Base-by-base conservation (phyloP, 768 basidiomycete genomes). In the Neoboletus magnificus region DNA sequence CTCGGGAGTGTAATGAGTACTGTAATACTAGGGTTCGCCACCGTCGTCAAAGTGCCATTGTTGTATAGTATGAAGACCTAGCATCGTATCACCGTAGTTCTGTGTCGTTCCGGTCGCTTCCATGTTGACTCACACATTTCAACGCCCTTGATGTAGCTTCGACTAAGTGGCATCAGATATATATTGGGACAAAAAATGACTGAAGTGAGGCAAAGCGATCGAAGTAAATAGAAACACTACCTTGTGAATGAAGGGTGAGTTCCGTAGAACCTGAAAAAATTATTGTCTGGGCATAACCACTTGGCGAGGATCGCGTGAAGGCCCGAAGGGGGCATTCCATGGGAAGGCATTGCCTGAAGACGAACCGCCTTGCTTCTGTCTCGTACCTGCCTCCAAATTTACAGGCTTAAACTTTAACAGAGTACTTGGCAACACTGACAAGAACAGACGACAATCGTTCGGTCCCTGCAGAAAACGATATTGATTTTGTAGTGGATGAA, bases 41-140 rank as follows among this genome's bases (percentile, higher is more conserved):
- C 20, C 27, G 15, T 27, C 45, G 11, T 50, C 18, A 7, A 36
- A 39, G 7, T 18, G 9, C 12, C 16, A 45, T 33, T 5, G 32
- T 44, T 66, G 57, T 66, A 51, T 48, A 37, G 10, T 63, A 46
- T n/a, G 23, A 41, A 46, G 37, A 36, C 39, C 15, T 23, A 22
- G 42, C n/a, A 12, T 49, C 50, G 62, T 44, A 60, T 49, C 32
- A 41, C 15, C 43, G 33, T 48, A 40, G 23, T 50, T 29, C 4
- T 45, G 12, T 36, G 32, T 46, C 29, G 5, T 48, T 29, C 20
- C 10, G 13, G 35, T n/a, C 4, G 13, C 25, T 9, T 33, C 12
- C 3, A n/a, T 23, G 35, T 53, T 37, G 18, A 48, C 18, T 39
- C 23, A 13, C 22, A 22, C 15, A 4, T 27, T 37, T 48, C 4